These are phyloP conservation scores for Candida ponderosae DNA, from an alignment of 805 yeast species.

Conservation along the genomic window DNA sequence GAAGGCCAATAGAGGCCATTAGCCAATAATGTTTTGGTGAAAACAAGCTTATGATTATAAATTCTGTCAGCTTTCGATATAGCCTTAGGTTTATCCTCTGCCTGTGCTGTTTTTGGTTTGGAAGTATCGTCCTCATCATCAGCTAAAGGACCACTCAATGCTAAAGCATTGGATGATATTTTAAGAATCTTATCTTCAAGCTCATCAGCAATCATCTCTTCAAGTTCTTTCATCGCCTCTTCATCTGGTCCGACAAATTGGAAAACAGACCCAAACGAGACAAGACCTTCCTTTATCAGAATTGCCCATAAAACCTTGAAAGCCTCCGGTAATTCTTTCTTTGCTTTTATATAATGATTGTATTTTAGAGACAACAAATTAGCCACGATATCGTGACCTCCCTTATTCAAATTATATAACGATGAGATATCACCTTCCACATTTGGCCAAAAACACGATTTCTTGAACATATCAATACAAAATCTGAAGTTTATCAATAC, in stretches of 20 bases:
- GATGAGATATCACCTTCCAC: constrained; percentile 24
- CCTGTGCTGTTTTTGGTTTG: constrained; percentile 3
- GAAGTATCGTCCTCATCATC: constrained; percentile 51
- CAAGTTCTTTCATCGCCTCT: constrained; percentile 34
- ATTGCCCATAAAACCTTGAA: constrained; percentile 41
- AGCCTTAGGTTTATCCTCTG: not conserved
- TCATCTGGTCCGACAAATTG: constrained; percentile 47
- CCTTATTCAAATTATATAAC: constrained; percentile 28
- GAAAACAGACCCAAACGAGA: constrained; percentile 57
- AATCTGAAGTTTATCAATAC: constrained; percentile 38
- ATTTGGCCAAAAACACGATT: constrained; percentile 64
- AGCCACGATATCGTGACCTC: constrained; percentile 52
- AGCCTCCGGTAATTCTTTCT: constrained; percentile 32
- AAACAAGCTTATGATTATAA: constrained; percentile 31
- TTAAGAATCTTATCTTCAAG: constrained; percentile 48
- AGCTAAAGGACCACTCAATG: constrained; percentile 78
- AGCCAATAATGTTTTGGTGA: constrained; percentile 45
- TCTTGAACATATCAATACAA: constrained; percentile 39
- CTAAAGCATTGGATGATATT: constrained; percentile 71
- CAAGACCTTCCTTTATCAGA: constrained; percentile 56
- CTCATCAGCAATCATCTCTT: constrained; percentile 35
- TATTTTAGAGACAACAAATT: constrained; percentile 43
- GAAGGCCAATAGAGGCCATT: constrained; percentile 61
- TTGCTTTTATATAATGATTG: constrained; percentile 18
- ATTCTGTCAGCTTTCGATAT: constrained; percentile 8